Conservation (phyloP, 1,284 basidiomycete species). For the Flammula alnicola region DNA sequence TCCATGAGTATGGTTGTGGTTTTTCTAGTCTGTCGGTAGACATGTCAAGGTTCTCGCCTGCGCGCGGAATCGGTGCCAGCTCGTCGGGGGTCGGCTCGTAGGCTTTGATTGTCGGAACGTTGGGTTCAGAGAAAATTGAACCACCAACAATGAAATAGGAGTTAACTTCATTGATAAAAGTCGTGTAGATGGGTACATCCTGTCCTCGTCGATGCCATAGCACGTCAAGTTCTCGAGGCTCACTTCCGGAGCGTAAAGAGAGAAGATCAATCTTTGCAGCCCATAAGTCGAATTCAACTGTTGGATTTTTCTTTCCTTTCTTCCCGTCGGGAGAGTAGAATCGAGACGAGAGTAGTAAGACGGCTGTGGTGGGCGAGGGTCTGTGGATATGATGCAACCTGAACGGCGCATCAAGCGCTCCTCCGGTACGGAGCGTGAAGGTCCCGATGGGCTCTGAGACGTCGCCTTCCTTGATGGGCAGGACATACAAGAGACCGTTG, state of each 20-base stretch:
- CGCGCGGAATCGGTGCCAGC: conserved; percentile 66
- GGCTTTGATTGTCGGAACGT: conserved; percentile 32
- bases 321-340: conserved; percentile 37
- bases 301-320: conserved; percentile 15
- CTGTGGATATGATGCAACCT: conserved; percentile 54
- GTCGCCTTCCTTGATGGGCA: conserved; percentile 41
- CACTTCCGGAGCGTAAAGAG: conserved; percentile 32
- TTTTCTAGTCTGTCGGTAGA: conserved; percentile 32
- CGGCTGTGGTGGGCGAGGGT: conserved; percentile 41
- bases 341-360: conserved; percentile 62
- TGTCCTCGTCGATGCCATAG: conserved; percentile 74
- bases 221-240: conserved; percentile 47
- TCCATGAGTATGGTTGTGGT: conserved; percentile 89
- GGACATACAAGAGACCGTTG: conserved; percentile 67
- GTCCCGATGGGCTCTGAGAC: conserved; percentile 54
- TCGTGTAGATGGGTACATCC: conserved; percentile 71
- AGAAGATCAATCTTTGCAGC: conserved; percentile 56
- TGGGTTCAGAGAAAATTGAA: conserved; percentile 58
- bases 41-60: conserved; percentile 52
- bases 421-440: conserved; percentile 51
- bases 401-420: conserved; percentile 53
- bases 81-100: conserved; percentile 69
- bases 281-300: conserved; percentile 65
- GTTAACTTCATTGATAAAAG: conserved; percentile 49
- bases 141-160: conserved; percentile 65